Evolutionary conservation across 805 yeast species (phyloP).

Genomic region (Clavispora carvajalis): DNA sequence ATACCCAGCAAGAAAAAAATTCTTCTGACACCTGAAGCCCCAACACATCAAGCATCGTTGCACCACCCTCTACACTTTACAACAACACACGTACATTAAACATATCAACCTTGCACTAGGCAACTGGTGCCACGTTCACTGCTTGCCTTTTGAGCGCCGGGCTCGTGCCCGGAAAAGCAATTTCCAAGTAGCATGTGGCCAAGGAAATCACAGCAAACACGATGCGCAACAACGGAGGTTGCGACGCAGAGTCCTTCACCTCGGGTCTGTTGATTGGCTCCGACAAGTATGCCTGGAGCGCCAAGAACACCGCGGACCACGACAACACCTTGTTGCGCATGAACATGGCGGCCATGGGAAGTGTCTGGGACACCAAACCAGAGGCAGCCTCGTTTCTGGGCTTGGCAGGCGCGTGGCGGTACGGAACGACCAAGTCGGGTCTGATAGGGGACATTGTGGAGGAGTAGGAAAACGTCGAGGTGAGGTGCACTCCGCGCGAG

Average conservation of each 20-base stretch:
- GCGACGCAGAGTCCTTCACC: conserved; percentile 21
- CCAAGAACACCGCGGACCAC: conserved; percentile 51
- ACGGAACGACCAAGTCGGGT: conserved; percentile 19
- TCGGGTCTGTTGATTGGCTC: conserved; percentile 34
- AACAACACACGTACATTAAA: background rate
- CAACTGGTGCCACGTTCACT: conserved; percentile 17
- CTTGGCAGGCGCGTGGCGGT: conserved; percentile 45
- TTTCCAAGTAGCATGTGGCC: conserved; percentile 50
- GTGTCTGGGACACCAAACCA: conserved; percentile 47
- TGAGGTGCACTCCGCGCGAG: background rate
- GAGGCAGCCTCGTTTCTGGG: conserved; percentile 38
- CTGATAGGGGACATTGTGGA: conserved; percentile 13
- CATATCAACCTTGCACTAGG: background rate
- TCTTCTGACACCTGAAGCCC: too few relatives aligned
- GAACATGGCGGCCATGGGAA: conserved; percentile 69
- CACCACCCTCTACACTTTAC: conserved; percentile 12
- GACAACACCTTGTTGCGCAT: conserved; percentile 51
- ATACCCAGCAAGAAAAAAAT: too few relatives aligned
- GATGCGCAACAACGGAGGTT: conserved; percentile 46
- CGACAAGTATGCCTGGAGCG: conserved; percentile 44
- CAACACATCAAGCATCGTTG: too few relatives aligned
- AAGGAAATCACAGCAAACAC: conserved; percentile 44
- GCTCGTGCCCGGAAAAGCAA: conserved; percentile 40
- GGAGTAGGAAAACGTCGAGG: background rate
- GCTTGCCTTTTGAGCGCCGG: conserved; percentile 25